Evolutionary conservation across 495 filamentous ascomycete genomes (phyloP).

Genomic region (Neurospora intermedia): DNA sequence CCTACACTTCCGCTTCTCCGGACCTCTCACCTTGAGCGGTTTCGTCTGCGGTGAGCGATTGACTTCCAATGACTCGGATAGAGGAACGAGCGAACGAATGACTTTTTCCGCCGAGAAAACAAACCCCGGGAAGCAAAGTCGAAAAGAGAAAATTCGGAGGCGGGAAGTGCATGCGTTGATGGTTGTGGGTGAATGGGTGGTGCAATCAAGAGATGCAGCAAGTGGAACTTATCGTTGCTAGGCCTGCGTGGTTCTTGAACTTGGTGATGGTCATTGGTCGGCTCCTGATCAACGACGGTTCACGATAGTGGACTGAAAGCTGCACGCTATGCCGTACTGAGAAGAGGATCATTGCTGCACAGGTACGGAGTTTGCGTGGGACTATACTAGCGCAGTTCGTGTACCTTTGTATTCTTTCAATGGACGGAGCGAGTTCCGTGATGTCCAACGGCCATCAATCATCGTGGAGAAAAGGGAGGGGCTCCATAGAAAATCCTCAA

Average conservation of each 20-base stretch:
- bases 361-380: neutral
- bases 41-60: neutral
- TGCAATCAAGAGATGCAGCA: neutral
- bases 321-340: neutral
- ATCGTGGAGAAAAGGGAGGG: neutral
- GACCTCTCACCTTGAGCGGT: neutral
- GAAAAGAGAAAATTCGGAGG: neutral
- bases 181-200: neutral
- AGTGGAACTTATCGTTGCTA: neutral
- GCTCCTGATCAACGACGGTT: neutral
- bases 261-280: too few relatives aligned
- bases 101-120: neutral
- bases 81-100: neutral
- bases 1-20: neutral
- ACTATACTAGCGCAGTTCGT: neutral
- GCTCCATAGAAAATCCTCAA: neutral
- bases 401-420: neutral
- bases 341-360: neutral
- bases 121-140: neutral
- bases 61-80: neutral
- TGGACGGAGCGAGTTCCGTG: neutral
- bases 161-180: neutral
- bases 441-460: neutral
- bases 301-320: neutral
- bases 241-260: too few relatives aligned